Percentiles rank a stretch among this genome's conserved stretches.
These are phyloP conservation scores for Fusarium sp. DNA, from an alignment of 2,329 filamentous ascomycete species.

Conservation along the genomic window DNA sequence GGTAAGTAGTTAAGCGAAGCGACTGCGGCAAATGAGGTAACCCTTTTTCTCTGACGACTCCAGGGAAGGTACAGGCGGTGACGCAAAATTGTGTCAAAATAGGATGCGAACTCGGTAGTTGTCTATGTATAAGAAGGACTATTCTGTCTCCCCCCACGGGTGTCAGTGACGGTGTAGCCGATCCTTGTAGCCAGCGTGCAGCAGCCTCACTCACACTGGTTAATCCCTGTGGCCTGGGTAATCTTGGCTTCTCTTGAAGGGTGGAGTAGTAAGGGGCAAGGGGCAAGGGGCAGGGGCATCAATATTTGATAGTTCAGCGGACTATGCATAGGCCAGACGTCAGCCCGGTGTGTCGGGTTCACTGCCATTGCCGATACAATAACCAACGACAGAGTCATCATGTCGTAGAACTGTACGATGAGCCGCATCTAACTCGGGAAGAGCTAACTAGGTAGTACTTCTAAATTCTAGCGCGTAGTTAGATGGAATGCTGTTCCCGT, in stretches of 20 bases:
- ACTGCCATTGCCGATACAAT: not conserved
- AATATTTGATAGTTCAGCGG: not conserved
- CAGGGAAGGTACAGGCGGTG: not conserved
- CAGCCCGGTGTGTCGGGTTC: not conserved
- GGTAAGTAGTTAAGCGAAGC: not conserved
- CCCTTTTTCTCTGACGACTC: not conserved
- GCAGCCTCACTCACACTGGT: no score
- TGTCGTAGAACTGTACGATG: no score
- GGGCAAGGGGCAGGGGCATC: not conserved
- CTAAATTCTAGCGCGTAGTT: not conserved
- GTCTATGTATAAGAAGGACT: not conserved
- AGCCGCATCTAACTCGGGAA: no score
- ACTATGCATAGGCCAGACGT: not conserved
- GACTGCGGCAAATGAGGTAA: not conserved
- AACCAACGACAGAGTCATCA: not conserved
- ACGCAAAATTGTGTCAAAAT: not conserved
- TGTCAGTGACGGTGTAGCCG: not conserved
- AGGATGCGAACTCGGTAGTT: conserved; percentile 1
- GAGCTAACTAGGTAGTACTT: no score
- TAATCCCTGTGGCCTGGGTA: no score
- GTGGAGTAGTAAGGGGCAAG: no score
- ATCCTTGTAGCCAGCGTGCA: not conserved
- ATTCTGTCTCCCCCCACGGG: not conserved
- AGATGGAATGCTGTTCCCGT: not conserved
- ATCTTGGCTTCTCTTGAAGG: no score